Conservation (phyloP, 2,329 filamentous ascomycete genomes). For the Beauveria medogensis region DNA sequence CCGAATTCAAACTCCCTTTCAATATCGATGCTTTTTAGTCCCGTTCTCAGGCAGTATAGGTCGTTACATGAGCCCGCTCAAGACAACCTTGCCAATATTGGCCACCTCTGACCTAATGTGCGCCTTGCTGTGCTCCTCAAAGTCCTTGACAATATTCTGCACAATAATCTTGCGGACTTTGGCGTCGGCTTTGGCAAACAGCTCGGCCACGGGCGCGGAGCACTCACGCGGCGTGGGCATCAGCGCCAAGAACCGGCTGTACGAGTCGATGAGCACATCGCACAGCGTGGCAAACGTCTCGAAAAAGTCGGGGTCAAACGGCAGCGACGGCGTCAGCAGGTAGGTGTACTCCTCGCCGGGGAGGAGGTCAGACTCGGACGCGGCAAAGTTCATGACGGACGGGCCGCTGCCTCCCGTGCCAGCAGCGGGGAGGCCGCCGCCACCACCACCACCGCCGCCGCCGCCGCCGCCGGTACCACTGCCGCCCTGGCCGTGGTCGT, state of each 20-base stretch:
- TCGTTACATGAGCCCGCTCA: constrained; percentile 69
- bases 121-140: constrained; percentile 75
- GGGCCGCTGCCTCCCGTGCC: constrained; percentile 27
- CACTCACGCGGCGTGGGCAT: constrained; percentile 70
- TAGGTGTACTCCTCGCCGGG: constrained; percentile 83
- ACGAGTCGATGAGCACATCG: constrained; percentile 90
- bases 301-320: constrained; percentile 95
- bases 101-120: constrained; percentile 75
- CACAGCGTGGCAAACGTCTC: constrained; percentile 94
- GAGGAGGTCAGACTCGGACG: constrained; percentile 56
- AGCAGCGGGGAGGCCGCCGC: constrained; percentile 20
- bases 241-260: constrained; percentile 68
- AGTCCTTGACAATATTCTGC: constrained; percentile 79
- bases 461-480: constrained; percentile 11
- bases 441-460: constrained; percentile 13
- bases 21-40: not conserved
- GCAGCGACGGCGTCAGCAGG: constrained; percentile 81
- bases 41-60: not conserved
- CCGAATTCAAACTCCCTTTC: not conserved
- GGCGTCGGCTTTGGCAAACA: constrained; percentile 84
- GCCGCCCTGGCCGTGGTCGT: constrained; percentile 17
- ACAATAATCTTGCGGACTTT: constrained; percentile 84
- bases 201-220: constrained; percentile 62
- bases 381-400: constrained; percentile 48
- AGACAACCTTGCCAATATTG: constrained; percentile 78